Evolutionary conservation across 352 stramenopile species (phyloP).

Genomic region (Phytophthora multivora): DNA sequence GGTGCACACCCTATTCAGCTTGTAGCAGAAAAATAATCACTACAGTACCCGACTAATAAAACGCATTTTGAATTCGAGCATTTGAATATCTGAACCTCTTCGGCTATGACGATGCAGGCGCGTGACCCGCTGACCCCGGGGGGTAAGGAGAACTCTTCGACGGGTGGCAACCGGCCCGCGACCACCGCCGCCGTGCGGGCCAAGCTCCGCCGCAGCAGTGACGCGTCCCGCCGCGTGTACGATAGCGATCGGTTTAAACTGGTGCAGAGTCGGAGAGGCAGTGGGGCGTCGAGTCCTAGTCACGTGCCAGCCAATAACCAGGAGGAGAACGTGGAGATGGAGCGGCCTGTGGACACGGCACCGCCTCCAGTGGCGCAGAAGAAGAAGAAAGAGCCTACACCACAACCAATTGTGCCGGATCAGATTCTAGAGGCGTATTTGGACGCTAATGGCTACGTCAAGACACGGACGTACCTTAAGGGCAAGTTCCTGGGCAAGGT

Average conservation of each 20-base stretch:
- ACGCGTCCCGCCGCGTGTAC: slow-evolving; percentile 27
- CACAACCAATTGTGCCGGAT: slow-evolving; percentile 51
- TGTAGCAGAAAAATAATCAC: no score
- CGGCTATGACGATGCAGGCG: slow-evolving; percentile 41
- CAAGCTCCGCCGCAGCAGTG: slow-evolving; percentile 27
- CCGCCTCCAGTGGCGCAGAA: slow-evolving; percentile 11
- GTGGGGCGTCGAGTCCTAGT: slow-evolving; percentile 10
- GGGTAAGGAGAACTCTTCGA: slow-evolving; percentile 35
- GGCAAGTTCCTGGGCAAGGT: slow-evolving; percentile 95
- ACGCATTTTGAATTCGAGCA: slow-evolving; percentile 25
- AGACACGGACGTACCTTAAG: slow-evolving; percentile 86
- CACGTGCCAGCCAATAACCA: slow-evolving; percentile 5
- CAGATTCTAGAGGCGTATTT: slow-evolving; percentile 73
- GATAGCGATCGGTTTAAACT: slow-evolving; percentile 44
- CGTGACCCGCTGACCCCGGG: slow-evolving; percentile 19
- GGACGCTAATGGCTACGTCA: slow-evolving; percentile 56
- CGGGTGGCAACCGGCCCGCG: not conserved
- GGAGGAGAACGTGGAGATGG: slow-evolving; percentile 24
- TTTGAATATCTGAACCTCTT: slow-evolving; percentile 59
- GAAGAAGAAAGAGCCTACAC: slow-evolving; percentile 44
- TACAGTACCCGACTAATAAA: no score
- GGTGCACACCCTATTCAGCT: no score
- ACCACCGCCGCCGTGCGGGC: not conserved
- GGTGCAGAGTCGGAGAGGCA: slow-evolving; percentile 39
- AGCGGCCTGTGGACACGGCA: not conserved